These are phyloP conservation scores for Chaetomiaceae sp. DNA, from an alignment of 2,329 filamentous ascomycete genomes.

Conservation along the genomic window DNA sequence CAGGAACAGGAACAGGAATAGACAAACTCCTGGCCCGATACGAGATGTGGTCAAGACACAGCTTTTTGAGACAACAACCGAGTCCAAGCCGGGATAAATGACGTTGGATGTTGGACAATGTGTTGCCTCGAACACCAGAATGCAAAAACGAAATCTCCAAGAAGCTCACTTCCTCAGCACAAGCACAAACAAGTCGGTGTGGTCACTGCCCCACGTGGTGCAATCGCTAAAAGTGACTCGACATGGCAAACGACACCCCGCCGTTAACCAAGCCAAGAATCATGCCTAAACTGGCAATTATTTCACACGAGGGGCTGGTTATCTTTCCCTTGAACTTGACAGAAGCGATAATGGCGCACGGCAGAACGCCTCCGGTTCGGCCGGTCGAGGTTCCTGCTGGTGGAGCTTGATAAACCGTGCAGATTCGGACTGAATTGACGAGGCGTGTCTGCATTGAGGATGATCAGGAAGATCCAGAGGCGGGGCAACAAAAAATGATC, in stretches of 20 bases:
- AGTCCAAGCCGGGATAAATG: no score
- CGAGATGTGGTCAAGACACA: background rate
- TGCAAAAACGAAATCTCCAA: background rate
- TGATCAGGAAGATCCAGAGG: slow-evolving; percentile 7
- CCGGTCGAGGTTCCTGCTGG: background rate
- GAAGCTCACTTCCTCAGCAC: background rate
- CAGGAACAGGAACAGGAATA: no score
- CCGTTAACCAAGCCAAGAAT: background rate
- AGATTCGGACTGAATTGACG: background rate
- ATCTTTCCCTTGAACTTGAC: no score
- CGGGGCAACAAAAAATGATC: background rate
- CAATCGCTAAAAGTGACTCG: background rate
- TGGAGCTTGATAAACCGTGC: background rate
- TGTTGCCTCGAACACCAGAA: no score
- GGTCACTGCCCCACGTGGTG: slow-evolving; percentile 7
- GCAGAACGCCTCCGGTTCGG: slow-evolving; percentile 2
- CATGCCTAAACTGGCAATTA: no score
- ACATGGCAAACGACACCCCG: background rate
- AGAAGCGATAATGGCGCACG: background rate
- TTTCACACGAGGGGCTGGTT: no score
- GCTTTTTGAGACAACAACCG: no score
- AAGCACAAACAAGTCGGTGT: background rate
- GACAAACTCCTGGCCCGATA: no score
- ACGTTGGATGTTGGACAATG: no score
- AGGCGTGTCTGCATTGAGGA: background rate